Base-by-base conservation (phyloP, 805 yeast species). In the Blastobotrys chiropterorum region DNA sequence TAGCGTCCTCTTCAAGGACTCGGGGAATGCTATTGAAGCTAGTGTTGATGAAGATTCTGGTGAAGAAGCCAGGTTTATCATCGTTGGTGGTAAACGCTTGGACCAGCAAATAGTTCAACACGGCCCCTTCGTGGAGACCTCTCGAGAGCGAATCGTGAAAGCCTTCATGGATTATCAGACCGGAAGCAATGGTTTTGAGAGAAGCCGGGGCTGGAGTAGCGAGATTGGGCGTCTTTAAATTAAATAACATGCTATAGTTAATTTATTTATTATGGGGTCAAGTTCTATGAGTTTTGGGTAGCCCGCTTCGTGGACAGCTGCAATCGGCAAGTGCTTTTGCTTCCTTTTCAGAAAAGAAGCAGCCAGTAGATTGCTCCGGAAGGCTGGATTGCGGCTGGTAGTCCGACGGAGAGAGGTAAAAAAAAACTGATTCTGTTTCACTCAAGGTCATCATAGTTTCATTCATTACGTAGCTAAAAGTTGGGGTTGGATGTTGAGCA, bases 101-200 rank as follows among this genome's bases (percentile, higher is more conserved):
- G 78, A 86, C 59, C 96, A 89, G 71, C 79, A 81, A 15, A 75
- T 85, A 51, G 85, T 87, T 30, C 96, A 90, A 64, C 85, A 89
- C 64, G 97, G 97, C 15, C 97, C 97, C 11, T 90, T 90, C 64
- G 97, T 90, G 15, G 92, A 86, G 55, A 79, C 86, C 6, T 71
- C 84, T 19, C 74, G 75, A 50, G 85, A 81, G 49, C 80, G 79
- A 56, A 83, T 90, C 54, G 75, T 80, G 57, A 68, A 84, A 59
- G 94, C 88, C 0, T 82, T 86, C 61, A 61, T 70, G 67, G 90
- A 86, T 64, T 90, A 85, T 65, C 92, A 85, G 67, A 65, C 69
- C 48, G 62, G 62, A 14, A 46, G 54, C 41, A 67, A 67, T 52
- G 70, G 71, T n/a, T 67, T 67, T 48, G 70, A 67, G 51, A 51